Evolutionary conservation across 352 stramenopile species (phyloP).

Genomic region (Phytophthora idaei): DNA sequence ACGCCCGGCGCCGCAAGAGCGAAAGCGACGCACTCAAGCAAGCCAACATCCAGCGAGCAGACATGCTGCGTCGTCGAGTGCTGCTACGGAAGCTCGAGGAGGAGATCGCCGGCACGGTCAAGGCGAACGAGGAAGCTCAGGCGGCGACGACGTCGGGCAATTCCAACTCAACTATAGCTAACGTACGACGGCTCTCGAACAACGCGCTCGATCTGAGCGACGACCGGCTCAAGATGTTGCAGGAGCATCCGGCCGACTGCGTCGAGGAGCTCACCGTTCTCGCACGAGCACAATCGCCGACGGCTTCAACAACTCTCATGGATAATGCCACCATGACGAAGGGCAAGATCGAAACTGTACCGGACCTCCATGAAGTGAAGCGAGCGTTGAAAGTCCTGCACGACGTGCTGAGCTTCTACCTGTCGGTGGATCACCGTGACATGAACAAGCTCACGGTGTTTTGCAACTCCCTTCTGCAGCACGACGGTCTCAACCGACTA

Average conservation of each 20-base stretch:
- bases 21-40: conserved; percentile 69
- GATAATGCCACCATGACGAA: conserved; percentile 16
- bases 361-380: conserved; percentile 47
- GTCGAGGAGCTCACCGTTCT: conserved; percentile 61
- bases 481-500: conserved; percentile 74
- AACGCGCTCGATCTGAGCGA: conserved; percentile 47
- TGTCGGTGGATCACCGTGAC: conserved; percentile 73
- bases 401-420: conserved; percentile 72
- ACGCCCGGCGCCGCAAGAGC: conserved; percentile 66
- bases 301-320: conserved; percentile 8
- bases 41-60: conserved; percentile 54
- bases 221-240: conserved; percentile 59
- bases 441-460: conserved; percentile 85
- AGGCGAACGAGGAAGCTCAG: conserved; percentile 52
- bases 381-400: conserved; percentile 64
- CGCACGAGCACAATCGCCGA: conserved; percentile 28
- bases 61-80: conserved; percentile 70
- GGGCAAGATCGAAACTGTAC: conserved; percentile 12
- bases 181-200: conserved; percentile 27
- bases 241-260: conserved; percentile 68
- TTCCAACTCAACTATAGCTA: conserved; percentile 5
- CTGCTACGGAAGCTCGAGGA: conserved; percentile 71
- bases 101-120: conserved; percentile 74
- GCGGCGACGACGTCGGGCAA: conserved; percentile 19
- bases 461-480: conserved; percentile 79